Evolutionary conservation across 176 grass and related monocot genomes (phyloP), one percentile per base, ranked within the genome.

Genomic region (Cocos nucifera): DNA sequence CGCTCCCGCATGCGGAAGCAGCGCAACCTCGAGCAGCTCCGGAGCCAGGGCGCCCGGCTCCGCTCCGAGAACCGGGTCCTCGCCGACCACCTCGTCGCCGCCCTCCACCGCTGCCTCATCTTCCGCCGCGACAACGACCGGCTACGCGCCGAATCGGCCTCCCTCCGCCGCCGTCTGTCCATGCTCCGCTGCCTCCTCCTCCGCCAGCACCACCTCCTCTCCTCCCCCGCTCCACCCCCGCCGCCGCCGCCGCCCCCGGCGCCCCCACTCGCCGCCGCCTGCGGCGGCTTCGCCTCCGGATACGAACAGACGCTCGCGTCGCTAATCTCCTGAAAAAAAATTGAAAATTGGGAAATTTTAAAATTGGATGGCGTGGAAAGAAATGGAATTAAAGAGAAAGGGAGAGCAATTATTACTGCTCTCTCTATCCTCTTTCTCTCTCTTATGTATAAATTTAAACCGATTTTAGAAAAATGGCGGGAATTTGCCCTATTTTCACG

Each of bases 251-350:
- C 35, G 5, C 5, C 28, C 1, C 28, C 28, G 28, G 4, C 26
- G 26, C 26, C 25, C 26, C 0, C 26, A 5, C 4, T 1, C 28
- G 28, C 27, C 0, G 27, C 4, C 4, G 27, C 27, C 7, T 1
- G 8, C 35, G 32, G 7, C 53, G 20, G 8, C 58, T 63, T 56
- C 28, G 50, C 57, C 55, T 80, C 65, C 2, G 80, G 61, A 69
- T 55, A 56, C 24, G 80, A 94, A 49, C 78, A 85, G 50, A 72
- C 80, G 54, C 54, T 79, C 17, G 74, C 80, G 65, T 82, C 78
- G 48, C 49, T 84, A 4, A 88, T 87, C 26, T 65, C 59, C n/a
- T 87, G 10, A 84, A 44, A 44, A 44, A 12, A 12, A 23, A 12
- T 44, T 3, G 10, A 44, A 14, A 44, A 12, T 12, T 6, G 35